Conservation (phyloP, 305 asterid genomes). For the Plantago lanceolata region DNA sequence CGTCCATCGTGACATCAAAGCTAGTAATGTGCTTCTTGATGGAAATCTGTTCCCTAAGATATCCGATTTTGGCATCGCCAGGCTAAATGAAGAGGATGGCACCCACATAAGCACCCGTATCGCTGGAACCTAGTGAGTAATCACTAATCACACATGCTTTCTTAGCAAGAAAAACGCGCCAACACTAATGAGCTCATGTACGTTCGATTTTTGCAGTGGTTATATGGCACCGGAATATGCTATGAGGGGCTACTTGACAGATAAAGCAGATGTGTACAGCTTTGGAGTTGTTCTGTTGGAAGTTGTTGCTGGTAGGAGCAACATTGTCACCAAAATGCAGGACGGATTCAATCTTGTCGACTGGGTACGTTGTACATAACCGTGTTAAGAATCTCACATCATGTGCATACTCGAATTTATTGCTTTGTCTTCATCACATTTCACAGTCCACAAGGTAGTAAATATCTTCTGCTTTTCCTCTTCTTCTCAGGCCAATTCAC, state of each 20-base stretch:
- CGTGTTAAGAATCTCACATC: background rate
- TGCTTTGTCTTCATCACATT: too few species aligned
- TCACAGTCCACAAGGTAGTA: background rate
- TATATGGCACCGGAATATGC: constrained; percentile 98
- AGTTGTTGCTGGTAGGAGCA: constrained; percentile 87
- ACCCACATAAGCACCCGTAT: constrained; percentile 93
- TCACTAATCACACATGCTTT: too few species aligned
- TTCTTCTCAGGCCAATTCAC: constrained; percentile 61
- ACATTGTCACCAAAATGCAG: constrained; percentile 72
- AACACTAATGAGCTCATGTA: too few species aligned
- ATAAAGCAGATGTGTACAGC: constrained; percentile 92
- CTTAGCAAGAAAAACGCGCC: too few species aligned
- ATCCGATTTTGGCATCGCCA: constrained; percentile 92
- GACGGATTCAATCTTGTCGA: constrained; percentile 91
- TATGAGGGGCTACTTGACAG: constrained; percentile 84
- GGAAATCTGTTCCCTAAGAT: constrained; percentile 74
- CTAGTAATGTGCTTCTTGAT: constrained; percentile 80
- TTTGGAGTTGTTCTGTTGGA: constrained; percentile 77
- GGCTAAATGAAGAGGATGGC: constrained; percentile 83
- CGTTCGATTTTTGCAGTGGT: constrained; percentile 44
- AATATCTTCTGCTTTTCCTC: background rate
- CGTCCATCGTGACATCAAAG: constrained; percentile 90
- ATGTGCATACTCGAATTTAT: background rate
- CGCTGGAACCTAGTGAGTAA: constrained; percentile 73
- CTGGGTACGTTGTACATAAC: constrained; percentile 47